Evolutionary conservation across 108 stramenopile genomes (phyloP).

Genomic region (Fragilariopsis cylindrus): DNA sequence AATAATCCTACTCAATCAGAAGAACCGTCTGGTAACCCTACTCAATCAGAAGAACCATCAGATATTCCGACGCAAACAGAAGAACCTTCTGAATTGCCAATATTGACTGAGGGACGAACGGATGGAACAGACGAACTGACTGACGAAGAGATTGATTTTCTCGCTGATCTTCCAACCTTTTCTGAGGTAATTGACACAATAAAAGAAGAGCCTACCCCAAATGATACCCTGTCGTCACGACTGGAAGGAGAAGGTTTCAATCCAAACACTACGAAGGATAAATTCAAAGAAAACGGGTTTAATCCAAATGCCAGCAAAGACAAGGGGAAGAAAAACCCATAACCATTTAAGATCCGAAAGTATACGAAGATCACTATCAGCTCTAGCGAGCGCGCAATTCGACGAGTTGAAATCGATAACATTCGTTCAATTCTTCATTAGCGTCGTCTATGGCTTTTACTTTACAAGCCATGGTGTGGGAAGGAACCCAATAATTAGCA

Average conservation of each 20-base stretch:
- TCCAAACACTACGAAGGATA: background rate
- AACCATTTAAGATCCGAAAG: background rate
- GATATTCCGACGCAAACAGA: background rate
- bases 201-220: background rate
- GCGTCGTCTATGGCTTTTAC: no score
- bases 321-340: conserved; percentile 4
- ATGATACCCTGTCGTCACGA: background rate
- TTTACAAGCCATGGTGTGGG: background rate
- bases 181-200: background rate
- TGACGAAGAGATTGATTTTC: background rate
- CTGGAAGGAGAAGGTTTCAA: background rate
- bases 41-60: background rate
- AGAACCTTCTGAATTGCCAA: background rate
- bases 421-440: no score
- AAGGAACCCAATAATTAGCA: background rate
- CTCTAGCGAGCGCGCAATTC: background rate
- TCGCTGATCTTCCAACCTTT: background rate
- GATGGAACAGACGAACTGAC: background rate
- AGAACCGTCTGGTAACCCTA: no score
- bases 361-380: background rate
- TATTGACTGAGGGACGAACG: background rate
- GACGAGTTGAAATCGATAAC: no score
- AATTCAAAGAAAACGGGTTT: background rate
- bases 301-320: conserved; percentile 7
- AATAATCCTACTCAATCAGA: no score